These are phyloP conservation scores for Alternaria postmessia DNA, from an alignment of 2,329 filamentous ascomycete genomes.

Conservation along the genomic window DNA sequence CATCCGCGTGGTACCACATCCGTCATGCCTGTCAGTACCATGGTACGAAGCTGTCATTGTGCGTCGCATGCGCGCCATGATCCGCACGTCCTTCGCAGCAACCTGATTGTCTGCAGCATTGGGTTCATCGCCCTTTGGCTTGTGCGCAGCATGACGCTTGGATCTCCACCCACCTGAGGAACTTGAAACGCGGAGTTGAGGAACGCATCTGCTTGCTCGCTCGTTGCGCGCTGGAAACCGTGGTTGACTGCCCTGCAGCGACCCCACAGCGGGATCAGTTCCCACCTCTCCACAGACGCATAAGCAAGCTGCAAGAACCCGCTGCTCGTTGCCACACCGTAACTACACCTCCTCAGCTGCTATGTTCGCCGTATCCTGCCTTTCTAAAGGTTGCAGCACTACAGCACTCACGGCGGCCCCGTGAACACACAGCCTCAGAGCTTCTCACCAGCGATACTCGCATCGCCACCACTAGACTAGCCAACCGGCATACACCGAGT, in stretches of 20 bases:
- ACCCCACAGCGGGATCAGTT: slow-evolving; percentile 1
- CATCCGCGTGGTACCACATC: slow-evolving; percentile 21
- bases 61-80: slow-evolving; percentile 6
- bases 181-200: background rate
- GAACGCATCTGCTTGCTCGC: background rate
- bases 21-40: slow-evolving; percentile 7
- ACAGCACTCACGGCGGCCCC: background rate
- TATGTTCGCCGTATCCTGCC: background rate
- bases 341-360: background rate
- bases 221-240: background rate
- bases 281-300: slow-evolving; percentile 4
- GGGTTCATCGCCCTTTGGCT: background rate
- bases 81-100: background rate
- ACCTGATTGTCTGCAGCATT: background rate
- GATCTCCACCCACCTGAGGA: background rate
- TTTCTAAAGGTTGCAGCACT: background rate
- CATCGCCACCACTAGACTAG: background rate
- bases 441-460: background rate
- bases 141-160: background rate
- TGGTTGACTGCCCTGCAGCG: slow-evolving; percentile 1
- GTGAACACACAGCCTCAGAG: background rate
- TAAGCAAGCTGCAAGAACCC: slow-evolving; percentile 7
- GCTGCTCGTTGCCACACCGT: slow-evolving; percentile 14
- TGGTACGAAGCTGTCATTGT: slow-evolving; percentile 23
- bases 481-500: background rate